Evolutionary conservation across 768 basidiomycete species (phyloP).

Genomic region (Tylopilus cervinicoccineus): DNA sequence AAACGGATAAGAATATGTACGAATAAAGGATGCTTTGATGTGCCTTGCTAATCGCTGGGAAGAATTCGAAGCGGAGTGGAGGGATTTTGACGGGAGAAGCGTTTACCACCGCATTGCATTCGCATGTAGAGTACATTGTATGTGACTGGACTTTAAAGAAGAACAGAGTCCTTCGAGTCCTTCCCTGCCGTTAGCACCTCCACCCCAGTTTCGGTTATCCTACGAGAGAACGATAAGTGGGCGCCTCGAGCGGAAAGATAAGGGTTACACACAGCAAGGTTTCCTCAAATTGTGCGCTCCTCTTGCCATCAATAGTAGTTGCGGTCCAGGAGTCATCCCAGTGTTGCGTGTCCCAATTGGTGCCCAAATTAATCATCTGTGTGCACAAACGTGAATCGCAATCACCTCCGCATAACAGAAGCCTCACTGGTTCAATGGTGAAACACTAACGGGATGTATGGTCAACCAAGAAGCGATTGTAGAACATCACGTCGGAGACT

Average conservation of each 20-base stretch:
- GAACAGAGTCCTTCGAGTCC: no score
- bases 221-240: conserved; percentile 32
- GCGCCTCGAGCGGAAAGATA: conserved; percentile 1
- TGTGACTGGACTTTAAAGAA: conserved; percentile 19
- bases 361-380: conserved; percentile 91
- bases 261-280: conserved; percentile 73
- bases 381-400: conserved; percentile 8
- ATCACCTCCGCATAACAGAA: conserved; percentile 1
- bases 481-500: background rate
- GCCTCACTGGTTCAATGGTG: conserved; percentile 76
- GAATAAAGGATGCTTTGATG: conserved; percentile 28
- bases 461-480: conserved; percentile 5
- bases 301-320: conserved; percentile 84
- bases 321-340: conserved; percentile 99
- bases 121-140: conserved; percentile 22
- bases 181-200: conserved; percentile 76
- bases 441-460: conserved; percentile 43
- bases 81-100: conserved; percentile 15
- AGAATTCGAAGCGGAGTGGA: conserved; percentile 17
- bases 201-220: conserved; percentile 87
- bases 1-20: conserved; percentile 31
- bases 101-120: conserved; percentile 19
- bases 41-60: conserved; percentile 21
- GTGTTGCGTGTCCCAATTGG: conserved; percentile 70
- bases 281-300: conserved; percentile 96